Evolutionary conservation across 306 rosid species (phyloP).

Genomic region (Delonix regia): DNA sequence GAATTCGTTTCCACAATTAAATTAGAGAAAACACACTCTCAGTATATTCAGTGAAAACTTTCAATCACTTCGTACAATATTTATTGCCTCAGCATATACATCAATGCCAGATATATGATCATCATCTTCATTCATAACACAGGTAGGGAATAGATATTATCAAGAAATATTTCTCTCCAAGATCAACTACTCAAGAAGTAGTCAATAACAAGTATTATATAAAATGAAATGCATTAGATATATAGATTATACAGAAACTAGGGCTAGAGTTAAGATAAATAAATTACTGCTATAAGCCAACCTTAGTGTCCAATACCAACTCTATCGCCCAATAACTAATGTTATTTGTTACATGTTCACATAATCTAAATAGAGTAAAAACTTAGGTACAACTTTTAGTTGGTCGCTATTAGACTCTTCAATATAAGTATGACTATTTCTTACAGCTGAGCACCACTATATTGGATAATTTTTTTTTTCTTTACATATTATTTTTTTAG

Average conservation of each 20-base stretch:
- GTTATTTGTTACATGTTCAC: neutral
- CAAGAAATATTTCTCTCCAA: neutral
- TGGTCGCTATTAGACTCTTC: neutral
- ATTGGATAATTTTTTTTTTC: neutral
- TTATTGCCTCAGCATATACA: neutral
- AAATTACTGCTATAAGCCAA: neutral
- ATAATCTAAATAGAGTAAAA: neutral
- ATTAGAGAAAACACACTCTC: neutral
- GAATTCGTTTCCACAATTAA: neutral
- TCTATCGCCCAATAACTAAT: neutral
- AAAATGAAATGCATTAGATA: constrained; percentile 4
- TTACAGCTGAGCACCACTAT: neutral
- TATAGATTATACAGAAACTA: too few relatives aligned
- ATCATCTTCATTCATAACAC: constrained; percentile 15
- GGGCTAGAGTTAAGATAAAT: neutral
- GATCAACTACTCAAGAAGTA: neutral
- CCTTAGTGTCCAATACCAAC: neutral
- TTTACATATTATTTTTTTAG: neutral
- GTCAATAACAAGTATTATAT: neutral
- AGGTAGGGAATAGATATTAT: neutral
- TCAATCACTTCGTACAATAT: neutral
- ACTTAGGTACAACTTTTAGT: neutral
- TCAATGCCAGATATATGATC: constrained; percentile 9
- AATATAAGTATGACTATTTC: neutral
- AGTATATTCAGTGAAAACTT: neutral